phyloP scores from a whole-genome alignment of 345 rosid species.

The Cardamine occulta region DNA sequence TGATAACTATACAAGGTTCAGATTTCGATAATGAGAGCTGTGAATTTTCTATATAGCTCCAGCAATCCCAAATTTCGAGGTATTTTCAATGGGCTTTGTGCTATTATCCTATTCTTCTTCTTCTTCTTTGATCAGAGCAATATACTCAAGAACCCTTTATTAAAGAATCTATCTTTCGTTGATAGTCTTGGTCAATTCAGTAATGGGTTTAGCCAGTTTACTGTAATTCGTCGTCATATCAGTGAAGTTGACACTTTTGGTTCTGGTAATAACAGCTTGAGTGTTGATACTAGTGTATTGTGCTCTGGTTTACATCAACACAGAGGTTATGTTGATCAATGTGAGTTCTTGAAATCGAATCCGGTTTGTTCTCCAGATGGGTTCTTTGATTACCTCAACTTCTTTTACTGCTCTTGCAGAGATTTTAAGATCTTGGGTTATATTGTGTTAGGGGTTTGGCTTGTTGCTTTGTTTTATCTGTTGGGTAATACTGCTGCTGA shows the following conservation, averaged over 20 bases:
- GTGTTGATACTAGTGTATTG: slow-evolving; percentile 37
- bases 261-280: slow-evolving; percentile 39
- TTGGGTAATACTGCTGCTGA: slow-evolving; percentile 83
- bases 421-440: slow-evolving; percentile 54
- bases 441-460: slow-evolving; percentile 62
- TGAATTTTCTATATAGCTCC: slow-evolving; percentile 35
- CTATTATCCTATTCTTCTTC: slow-evolving; percentile 45
- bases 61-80: slow-evolving; percentile 50
- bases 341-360: slow-evolving; percentile 63
- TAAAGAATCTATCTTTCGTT: slow-evolving; percentile 40
- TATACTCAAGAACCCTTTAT: slow-evolving; percentile 40
- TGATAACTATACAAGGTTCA: background rate
- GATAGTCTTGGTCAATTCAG: slow-evolving; percentile 9
- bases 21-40: slow-evolving; percentile 41
- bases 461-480: slow-evolving; percentile 71
- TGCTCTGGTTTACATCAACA: slow-evolving; percentile 58
- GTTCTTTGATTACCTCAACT: slow-evolving; percentile 73
- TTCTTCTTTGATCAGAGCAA: slow-evolving; percentile 43
- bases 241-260: slow-evolving; percentile 34
- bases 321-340: slow-evolving; percentile 55
- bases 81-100: slow-evolving; percentile 50
- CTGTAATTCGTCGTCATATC: slow-evolving; percentile 44
- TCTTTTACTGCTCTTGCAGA: slow-evolving; percentile 73
- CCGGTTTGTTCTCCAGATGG: slow-evolving; percentile 68
- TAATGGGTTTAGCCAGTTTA: slow-evolving; percentile 36